Evolutionary conservation across 805 yeast species (phyloP), one percentile per base, ranked within the genome.

Genomic region (Starmerella asiatica): DNA sequence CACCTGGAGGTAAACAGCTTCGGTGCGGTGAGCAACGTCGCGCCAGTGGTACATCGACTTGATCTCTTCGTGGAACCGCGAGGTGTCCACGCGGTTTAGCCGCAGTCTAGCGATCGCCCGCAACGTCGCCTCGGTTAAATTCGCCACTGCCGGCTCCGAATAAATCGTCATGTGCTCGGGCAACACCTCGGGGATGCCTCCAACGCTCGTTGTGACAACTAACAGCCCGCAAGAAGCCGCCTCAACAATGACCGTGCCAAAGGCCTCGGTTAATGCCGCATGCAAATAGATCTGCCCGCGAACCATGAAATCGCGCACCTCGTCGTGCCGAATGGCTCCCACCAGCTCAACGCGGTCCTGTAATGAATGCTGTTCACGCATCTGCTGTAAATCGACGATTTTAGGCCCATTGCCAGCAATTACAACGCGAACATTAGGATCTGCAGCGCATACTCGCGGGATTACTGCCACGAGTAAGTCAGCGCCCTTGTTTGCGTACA

Each of bases 381-480:
- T 86, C 57, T 91, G 99, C 57, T 86, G 95, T 39, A 91, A 64
- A 52, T 91, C 97, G 8, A 91, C 73, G 50, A 80, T 85, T 52
- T 83, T 82, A 1, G 99, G 99, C 0, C 99, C 99, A 59, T 84
- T 93, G 11, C 99, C 99, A 3, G 96, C 99, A 34, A 91, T 75
- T 2, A 88, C 58, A 49, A 91, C 86, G 37, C 75, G 72, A 1
- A 86, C 86, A 15, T 73, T 69, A 1, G 71, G 67, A 39, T 75
- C 70, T 14, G 62, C 57, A 5, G 63, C 53, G 55, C 98, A 91
- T 3, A 91, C 75, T 30, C 75, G 63, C 0, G 99, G 99, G 18
- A 91, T 79, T 12, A 84, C 70, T 0, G 83, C 91, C 2, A 80
- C 76, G 17, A 91, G 61, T 17, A 91, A 64, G 54, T 86, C 98